Evolutionary conservation across 805 yeast species (phyloP), one percentile per base, ranked within the genome.

Genomic region (Nakazawaea ishiwadae): DNA sequence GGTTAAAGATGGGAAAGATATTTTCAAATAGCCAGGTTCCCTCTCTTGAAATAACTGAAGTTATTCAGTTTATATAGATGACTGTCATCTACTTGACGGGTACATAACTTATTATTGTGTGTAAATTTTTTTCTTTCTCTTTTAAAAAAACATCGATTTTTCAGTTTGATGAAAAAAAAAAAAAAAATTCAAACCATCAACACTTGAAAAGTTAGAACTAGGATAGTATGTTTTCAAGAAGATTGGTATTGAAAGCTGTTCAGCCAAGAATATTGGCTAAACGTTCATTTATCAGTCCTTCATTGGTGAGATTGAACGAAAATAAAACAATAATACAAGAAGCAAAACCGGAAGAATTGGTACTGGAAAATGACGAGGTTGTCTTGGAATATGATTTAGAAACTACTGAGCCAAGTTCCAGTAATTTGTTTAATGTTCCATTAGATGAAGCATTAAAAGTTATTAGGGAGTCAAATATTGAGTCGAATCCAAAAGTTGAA

Each of bases 401-500:
- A 14, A n/a, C n/a, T n/a, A 16, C 11, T 17, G 21, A 34, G 7
- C 17, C 38, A 27, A n/a, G n/a, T n/a, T n/a, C n/a, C n/a, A n/a
- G n/a, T n/a, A n/a, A n/a, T n/a, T 17, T 35, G 10, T 29, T 8
- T 7, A 21, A 40, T 17, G 32, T 40, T 36, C 8, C 39, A 9
- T 16, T 40, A 6, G 31, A 29, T 17, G 44, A 40, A 16, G 44
- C 44, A 2, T 15, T 40, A 6, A 10, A 29, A 18, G 11, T 9
- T 14, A 35, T 40, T 20, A 16, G 27, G 14, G 11, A 16, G 5
- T 40, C 44, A 4, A 31, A 12, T 10, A 40, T 40, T 23, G 27
- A 40, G 15, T 2, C 6, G 8, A 35, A 40, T 27, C 44, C 44
- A 9, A 40, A 40, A 35, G n/a, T 40, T 10, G 9, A 35, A 16